phyloP scores from a whole-genome alignment of 2,329 filamentous ascomycete species.

The Pseudonectria foliicola region DNA sequence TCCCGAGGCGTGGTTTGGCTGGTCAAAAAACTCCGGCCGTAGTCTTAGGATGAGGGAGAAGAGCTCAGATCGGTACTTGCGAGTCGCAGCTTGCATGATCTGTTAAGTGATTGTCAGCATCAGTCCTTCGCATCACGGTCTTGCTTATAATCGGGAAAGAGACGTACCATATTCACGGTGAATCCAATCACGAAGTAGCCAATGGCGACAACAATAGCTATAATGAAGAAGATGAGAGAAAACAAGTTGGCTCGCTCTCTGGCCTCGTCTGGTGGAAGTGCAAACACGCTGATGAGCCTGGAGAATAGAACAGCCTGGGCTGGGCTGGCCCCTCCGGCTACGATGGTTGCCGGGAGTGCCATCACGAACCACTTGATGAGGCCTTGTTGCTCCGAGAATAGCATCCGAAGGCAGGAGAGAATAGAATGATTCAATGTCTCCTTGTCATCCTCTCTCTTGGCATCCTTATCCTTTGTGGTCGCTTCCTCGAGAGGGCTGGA shows the following conservation, averaged over 20 bases:
- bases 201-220: conserved; percentile 33
- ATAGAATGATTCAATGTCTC: conserved; percentile 1
- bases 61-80: too few relatives aligned
- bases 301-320: conserved; percentile 6
- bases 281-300: conserved; percentile 18
- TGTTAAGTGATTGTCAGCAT: background rate
- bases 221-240: conserved; percentile 42
- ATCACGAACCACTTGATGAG: conserved; percentile 1
- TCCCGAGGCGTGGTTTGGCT: conserved; percentile 26
- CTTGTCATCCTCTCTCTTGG: background rate
- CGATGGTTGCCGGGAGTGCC: background rate
- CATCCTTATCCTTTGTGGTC: background rate
- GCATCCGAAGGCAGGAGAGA: conserved; percentile 1
- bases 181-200: conserved; percentile 24
- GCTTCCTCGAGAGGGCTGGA: background rate
- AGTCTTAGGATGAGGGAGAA: background rate
- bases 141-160: conserved; percentile 1
- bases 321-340: conserved; percentile 4
- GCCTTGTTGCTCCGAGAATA: background rate
- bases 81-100: too few relatives aligned
- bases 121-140: background rate
- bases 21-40: conserved; percentile 21
- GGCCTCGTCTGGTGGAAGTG: conserved; percentile 5
- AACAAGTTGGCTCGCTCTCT: conserved; percentile 35
- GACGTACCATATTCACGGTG: conserved; percentile 3